These are phyloP conservation scores for Clarireedia sp. DNA, from an alignment of 2,329 filamentous ascomycete genomes.

Conservation along the genomic window DNA sequence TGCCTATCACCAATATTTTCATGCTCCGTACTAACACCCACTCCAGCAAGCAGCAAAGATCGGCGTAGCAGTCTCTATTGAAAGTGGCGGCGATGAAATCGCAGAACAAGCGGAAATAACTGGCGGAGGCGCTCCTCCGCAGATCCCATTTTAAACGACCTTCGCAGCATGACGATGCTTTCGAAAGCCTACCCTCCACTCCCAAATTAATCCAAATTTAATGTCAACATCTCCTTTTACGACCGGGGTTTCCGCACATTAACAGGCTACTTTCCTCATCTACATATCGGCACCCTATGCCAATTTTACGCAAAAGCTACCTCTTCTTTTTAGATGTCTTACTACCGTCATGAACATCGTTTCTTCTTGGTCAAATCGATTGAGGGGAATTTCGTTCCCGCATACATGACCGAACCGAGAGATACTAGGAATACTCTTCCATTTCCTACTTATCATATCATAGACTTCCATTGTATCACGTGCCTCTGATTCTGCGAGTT, in stretches of 20 bases:
- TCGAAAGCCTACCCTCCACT: constrained; percentile 8
- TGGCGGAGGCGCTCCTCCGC: constrained; percentile 39
- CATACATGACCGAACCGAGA: neutral
- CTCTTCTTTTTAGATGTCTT: constrained; percentile 22
- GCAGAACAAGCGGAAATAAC: constrained; percentile 70
- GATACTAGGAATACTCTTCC: neutral
- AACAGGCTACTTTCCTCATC: neutral
- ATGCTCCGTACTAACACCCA: constrained; percentile 25
- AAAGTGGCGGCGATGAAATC: constrained; percentile 75
- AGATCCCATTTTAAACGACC: constrained; percentile 54
- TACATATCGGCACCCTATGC: constrained; percentile 11
- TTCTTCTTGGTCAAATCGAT: constrained; percentile 10
- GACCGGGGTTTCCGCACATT: constrained; percentile 2
- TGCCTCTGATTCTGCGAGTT: neutral
- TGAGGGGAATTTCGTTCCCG: neutral
- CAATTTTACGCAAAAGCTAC: constrained; percentile 11
- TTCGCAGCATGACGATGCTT: constrained; percentile 15
- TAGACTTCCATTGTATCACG: constrained; percentile 12
- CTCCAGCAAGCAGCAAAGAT: constrained; percentile 86
- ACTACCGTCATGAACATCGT: constrained; percentile 16
- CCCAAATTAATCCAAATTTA: constrained; percentile 25
- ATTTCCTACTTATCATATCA: constrained; percentile 3
- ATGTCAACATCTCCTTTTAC: constrained; percentile 15
- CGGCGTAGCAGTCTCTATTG: constrained; percentile 86
- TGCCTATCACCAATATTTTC: constrained; percentile 28